A percentile compares a stretch with the other conserved stretches of the same genome.
phyloP scores from a whole-genome alignment of 805 yeast species.

The Teunomyces tritomae region DNA sequence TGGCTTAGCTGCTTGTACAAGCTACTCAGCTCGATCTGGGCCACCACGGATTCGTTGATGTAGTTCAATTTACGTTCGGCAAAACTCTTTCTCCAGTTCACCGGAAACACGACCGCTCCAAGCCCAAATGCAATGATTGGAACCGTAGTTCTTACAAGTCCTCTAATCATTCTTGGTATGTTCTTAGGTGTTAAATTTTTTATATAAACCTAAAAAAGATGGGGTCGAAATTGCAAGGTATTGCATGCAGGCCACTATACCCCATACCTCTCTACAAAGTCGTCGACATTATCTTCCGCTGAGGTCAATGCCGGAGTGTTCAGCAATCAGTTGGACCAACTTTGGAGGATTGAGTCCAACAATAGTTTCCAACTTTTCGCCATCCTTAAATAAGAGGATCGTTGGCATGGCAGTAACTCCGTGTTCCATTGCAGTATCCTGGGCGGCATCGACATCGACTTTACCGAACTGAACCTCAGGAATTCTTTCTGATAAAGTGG shows the following conservation, averaged over 20 bases:
- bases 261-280: not conserved
- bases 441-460: slow-evolving; percentile 66
- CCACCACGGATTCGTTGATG: slow-evolving; percentile 19
- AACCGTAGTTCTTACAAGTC: slow-evolving; percentile 22
- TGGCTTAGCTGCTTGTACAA: slow-evolving; percentile 17
- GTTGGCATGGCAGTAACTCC: slow-evolving; percentile 79
- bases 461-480: slow-evolving; percentile 60
- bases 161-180: slow-evolving; percentile 22
- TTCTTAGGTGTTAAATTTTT: not conserved
- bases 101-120: slow-evolving; percentile 29
- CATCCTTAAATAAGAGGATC: slow-evolving; percentile 58
- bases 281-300: not conserved
- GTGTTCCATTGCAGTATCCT: slow-evolving; percentile 58
- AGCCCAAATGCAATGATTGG: slow-evolving; percentile 32
- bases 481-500: slow-evolving; percentile 36
- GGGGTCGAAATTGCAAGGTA: not conserved
- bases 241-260: not conserved
- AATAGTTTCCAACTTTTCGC: slow-evolving; percentile 53
- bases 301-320: slow-evolving; percentile 16
- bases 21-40: slow-evolving; percentile 16
- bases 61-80: slow-evolving; percentile 12
- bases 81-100: slow-evolving; percentile 18
- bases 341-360: slow-evolving; percentile 62
- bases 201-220: not conserved
- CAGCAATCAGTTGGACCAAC: slow-evolving; percentile 25